These are phyloP conservation scores for Boletus semigastroideus DNA, from an alignment of 1,284 basidiomycete genomes.

Conservation along the genomic window DNA sequence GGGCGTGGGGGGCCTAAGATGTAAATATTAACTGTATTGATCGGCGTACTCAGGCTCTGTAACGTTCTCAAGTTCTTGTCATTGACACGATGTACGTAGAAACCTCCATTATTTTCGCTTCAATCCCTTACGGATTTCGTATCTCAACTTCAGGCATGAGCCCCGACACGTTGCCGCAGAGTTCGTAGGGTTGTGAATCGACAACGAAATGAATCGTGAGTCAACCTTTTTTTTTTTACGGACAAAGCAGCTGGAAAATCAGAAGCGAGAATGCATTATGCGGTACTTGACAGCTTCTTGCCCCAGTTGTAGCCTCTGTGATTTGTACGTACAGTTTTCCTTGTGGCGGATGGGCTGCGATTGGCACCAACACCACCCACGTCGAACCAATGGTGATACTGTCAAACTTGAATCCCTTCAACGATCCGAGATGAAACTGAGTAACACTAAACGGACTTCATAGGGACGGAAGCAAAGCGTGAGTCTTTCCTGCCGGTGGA, in stretches of 20 bases:
- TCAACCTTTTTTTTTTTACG: background rate
- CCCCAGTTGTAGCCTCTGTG: background rate
- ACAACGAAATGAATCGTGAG: conserved; percentile 7
- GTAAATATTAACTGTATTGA: background rate
- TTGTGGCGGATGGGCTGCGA: conserved; percentile 10
- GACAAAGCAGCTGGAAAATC: background rate
- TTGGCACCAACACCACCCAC: background rate
- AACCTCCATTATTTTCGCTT: conserved; percentile 27
- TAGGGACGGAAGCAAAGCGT: too few relatives aligned
- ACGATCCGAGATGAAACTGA: too few relatives aligned
- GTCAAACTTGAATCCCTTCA: too few relatives aligned
- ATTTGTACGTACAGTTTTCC: conserved; percentile 3
- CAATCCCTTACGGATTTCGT: conserved; percentile 3
- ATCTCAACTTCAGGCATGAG: conserved; percentile 5
- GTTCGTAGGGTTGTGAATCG: background rate
- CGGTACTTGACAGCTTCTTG: background rate
- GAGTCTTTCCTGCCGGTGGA: too few relatives aligned
- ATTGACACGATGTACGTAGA: background rate
- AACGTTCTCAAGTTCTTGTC: background rate
- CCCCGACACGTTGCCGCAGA: background rate
- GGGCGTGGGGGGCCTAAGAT: conserved; percentile 9
- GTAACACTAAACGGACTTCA: too few relatives aligned
- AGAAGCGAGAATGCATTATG: conserved; percentile 7
- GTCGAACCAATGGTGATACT: too few relatives aligned
- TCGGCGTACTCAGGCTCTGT: background rate